phyloP scores from a whole-genome alignment of 1,284 basidiomycete genomes.

The Mixia osmundae region DNA sequence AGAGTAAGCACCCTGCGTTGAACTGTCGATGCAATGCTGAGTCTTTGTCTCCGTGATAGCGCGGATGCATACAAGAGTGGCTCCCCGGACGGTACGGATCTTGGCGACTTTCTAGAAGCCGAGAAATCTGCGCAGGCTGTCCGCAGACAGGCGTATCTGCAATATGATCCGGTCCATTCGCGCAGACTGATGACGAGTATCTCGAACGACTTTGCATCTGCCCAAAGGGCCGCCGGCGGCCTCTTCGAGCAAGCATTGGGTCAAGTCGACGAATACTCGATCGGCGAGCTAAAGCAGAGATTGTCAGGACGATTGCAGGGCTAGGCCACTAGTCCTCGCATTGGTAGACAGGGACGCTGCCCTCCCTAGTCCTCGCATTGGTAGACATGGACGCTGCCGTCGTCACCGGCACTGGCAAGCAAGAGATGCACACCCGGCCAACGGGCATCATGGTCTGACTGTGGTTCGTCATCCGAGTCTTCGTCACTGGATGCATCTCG shows the following conservation, averaged over 20 bases:
- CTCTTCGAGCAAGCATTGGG: slow-evolving; percentile 9
- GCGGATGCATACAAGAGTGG: not conserved
- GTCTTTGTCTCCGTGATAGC: not conserved
- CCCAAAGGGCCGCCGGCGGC: slow-evolving; percentile 12
- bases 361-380: too few species aligned
- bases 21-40: not conserved
- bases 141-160: not conserved
- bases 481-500: not conserved
- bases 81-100: not conserved
- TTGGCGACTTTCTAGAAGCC: not conserved
- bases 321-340: too few species aligned
- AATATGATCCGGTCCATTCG: slow-evolving; percentile 11
- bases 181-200: slow-evolving; percentile 10
- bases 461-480: slow-evolving; percentile 8
- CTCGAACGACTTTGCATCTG: slow-evolving; percentile 7
- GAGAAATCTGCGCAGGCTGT: not conserved
- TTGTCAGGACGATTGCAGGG: slow-evolving; percentile 1
- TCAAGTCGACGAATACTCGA: slow-evolving; percentile 9
- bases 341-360: too few species aligned
- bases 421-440: slow-evolving; percentile 23
- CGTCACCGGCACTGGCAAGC: slow-evolving; percentile 55
- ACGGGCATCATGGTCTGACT: too few species aligned
- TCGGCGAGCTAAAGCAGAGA: slow-evolving; percentile 11
- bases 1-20: slow-evolving; percentile 10
- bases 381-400: slow-evolving; percentile 45